Evolutionary conservation across 2,329 filamentous ascomycete species (phyloP).

Genomic region (Hymenoscyphus fraxineus): DNA sequence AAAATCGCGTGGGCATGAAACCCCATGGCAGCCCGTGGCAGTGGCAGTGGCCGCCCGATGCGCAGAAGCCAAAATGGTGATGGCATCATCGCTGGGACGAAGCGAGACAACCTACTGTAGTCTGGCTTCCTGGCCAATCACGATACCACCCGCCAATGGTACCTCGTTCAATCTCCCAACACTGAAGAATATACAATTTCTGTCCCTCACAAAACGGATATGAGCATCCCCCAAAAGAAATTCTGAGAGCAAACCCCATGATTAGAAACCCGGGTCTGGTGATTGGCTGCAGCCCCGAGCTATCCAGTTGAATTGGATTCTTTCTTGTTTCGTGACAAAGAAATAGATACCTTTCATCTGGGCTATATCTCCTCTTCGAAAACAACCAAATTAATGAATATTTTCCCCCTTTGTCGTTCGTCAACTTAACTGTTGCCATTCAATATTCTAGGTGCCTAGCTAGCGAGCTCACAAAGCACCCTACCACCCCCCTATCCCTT

Average conservation of each 20-base stretch:
- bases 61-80: neutral
- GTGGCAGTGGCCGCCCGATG: neutral
- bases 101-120: neutral
- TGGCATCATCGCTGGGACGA: neutral
- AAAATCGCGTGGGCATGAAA: neutral
- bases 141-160: neutral
- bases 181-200: neutral
- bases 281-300: neutral
- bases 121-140: neutral
- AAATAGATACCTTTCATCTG: neutral
- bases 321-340: neutral
- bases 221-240: neutral
- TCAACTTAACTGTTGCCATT: neutral
- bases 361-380: neutral
- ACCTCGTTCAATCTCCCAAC: neutral
- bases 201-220: neutral
- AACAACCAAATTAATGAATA: neutral
- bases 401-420: neutral
- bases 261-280: conserved; percentile 1
- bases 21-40: neutral
- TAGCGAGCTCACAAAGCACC: neutral
- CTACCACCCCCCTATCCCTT: neutral
- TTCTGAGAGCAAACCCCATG: conserved; percentile 1
- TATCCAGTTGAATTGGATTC: neutral
- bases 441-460: neutral